phyloP scores from a whole-genome alignment of 805 yeast genomes.

The Nakazawaea anatomiae region DNA sequence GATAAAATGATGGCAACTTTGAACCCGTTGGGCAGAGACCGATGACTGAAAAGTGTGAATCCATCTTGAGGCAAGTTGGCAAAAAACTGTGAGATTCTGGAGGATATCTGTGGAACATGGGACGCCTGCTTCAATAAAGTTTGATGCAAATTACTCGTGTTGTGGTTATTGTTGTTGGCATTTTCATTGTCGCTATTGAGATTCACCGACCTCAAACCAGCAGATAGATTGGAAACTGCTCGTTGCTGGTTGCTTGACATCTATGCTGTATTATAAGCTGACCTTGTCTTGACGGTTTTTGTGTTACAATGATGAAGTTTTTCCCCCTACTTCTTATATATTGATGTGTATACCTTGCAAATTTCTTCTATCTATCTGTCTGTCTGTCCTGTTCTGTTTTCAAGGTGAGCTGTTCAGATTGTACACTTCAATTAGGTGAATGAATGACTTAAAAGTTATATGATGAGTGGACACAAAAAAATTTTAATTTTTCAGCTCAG shows the following conservation, averaged over 20 bases:
- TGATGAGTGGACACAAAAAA: background rate
- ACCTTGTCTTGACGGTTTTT: no score
- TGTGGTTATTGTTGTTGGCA: background rate
- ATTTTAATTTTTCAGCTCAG: no score
- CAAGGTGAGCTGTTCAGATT: no score
- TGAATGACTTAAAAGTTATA: no score
- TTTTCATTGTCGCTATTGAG: constrained; percentile 22
- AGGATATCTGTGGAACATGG: constrained; percentile 15
- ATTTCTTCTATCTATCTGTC: no score
- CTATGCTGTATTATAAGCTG: background rate
- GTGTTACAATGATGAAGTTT: no score
- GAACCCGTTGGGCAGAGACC: constrained; percentile 94
- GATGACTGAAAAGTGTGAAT: constrained; percentile 72
- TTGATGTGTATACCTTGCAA: no score
- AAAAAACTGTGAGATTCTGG: constrained; percentile 42
- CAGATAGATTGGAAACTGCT: constrained; percentile 37
- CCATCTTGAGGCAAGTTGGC: constrained; percentile 77
- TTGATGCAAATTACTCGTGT: constrained; percentile 10
- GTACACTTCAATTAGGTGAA: no score
- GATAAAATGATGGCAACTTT: constrained; percentile 88
- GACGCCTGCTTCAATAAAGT: constrained; percentile 11
- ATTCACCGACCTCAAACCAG: constrained; percentile 38
- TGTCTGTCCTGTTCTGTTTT: no score
- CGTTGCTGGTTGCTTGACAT: constrained; percentile 5
- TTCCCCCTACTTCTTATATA: no score